Evolutionary conservation across 2,329 filamentous ascomycete genomes (phyloP), one percentile per base, ranked within the genome.

Genomic region (Fusarium mangiferae): DNA sequence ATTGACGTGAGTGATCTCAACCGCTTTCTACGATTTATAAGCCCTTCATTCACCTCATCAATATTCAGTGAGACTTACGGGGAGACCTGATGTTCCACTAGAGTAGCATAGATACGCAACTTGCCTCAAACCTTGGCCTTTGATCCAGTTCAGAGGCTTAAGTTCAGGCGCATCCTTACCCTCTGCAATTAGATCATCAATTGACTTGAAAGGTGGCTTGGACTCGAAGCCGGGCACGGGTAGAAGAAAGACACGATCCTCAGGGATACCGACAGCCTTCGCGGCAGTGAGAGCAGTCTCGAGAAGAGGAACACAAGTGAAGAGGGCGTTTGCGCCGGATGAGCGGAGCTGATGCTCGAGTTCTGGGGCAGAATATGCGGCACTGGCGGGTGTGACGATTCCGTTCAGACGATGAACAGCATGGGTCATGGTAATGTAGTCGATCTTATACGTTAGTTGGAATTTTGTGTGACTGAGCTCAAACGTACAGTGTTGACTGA

Each of bases 41-140:
- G 62, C 33, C 4, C 4, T 2, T 7, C 9, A 22, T 36, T 28
- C 41, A 24, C 5, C 2, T 38, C 10, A 17, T 15, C n/a, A 10
- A 28, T 8, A 33, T 2, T 5, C 11, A 10, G 15, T 18, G 26
- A 6, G 20, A 74, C 86, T 77, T 85, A 93, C 91, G 22, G 93
- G 93, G 42, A 95, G 83, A 7, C 93, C 93, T 17, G 93, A 95
- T 3, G 93, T 96, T 26, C 93, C 93, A 79, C 91, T 94, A 0
- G 92, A 94, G 80, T 94, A 95, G 83, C 92, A 95, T 49, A 97
- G 85, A 79, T 93, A 96, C 0, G 94, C 92, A 11, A 90, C 90
- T 76, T 92, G 91, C 61, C 89, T 89, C 41, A 88, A 87, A 7
- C 91, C 92, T 75, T 93, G 90, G 0, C 92, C 92, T 67, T 87